Conservation (phyloP, 2,329 filamentous ascomycete species). For the Cercospora sp. region DNA sequence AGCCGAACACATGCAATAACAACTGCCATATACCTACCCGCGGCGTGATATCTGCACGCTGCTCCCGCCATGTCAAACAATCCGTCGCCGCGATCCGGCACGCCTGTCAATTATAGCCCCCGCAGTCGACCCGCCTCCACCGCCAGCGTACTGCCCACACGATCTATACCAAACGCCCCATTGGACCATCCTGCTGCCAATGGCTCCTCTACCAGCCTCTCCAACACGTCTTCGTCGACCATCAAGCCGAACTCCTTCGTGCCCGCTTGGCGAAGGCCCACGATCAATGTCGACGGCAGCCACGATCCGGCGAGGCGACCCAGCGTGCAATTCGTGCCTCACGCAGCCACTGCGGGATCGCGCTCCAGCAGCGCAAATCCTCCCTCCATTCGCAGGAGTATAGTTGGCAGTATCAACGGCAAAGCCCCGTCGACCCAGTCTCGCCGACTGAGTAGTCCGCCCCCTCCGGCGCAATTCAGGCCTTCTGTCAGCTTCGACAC, state of each 20-base stretch:
- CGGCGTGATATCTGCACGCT: neutral
- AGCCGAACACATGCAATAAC: constrained; percentile 3
- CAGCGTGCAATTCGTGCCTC: constrained; percentile 41
- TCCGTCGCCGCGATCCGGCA: constrained; percentile 26
- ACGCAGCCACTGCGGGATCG: constrained; percentile 29
- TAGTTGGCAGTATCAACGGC: constrained; percentile 15
- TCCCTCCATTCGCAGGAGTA: constrained; percentile 21
- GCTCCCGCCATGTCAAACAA: constrained; percentile 20
- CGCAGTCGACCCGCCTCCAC: constrained; percentile 16
- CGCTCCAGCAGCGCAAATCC: constrained; percentile 36
- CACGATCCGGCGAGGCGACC: constrained; percentile 32
- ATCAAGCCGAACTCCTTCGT: constrained; percentile 27
- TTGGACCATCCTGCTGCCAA: constrained; percentile 21
- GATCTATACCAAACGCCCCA: constrained; percentile 28
- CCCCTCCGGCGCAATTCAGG: constrained; percentile 56
- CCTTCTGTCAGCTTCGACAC: constrained; percentile 74
- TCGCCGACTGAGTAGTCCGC: constrained; percentile 36
- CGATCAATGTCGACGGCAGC: constrained; percentile 29
- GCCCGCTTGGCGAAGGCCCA: constrained; percentile 38
- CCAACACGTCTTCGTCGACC: constrained; percentile 16
- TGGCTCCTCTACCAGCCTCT: constrained; percentile 5
- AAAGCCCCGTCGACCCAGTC: constrained; percentile 14
- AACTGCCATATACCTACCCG: neutral
- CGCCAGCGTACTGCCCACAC: constrained; percentile 29
- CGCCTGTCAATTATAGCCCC: constrained; percentile 21